These are phyloP conservation scores for Wickerhamiella australiensis DNA, from an alignment of 805 yeast genomes.

Conservation along the genomic window DNA sequence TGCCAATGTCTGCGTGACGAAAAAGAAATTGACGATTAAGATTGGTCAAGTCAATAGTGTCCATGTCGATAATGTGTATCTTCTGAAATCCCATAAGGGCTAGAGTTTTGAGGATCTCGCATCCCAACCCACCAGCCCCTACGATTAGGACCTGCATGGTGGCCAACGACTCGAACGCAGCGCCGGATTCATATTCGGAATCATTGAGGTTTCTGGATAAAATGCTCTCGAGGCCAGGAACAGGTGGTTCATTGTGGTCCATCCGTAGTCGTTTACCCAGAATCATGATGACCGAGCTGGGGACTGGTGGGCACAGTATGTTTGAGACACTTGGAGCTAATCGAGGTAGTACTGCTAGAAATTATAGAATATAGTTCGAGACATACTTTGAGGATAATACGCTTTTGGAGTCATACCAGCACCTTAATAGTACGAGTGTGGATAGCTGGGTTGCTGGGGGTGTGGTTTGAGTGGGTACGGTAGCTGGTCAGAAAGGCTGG, in stretches of 20 bases:
- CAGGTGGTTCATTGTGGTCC: neutral
- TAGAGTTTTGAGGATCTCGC: slow-evolving; percentile 63
- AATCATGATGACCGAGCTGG: slow-evolving; percentile 6
- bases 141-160: slow-evolving; percentile 28
- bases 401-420: no score
- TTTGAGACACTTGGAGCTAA: no score
- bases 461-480: no score
- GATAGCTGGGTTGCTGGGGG: no score
- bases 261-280: slow-evolving; percentile 5
- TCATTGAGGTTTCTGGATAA: slow-evolving; percentile 1
- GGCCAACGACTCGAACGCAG: slow-evolving; percentile 1
- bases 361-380: no score
- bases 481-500: no score
- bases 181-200: slow-evolving; percentile 2
- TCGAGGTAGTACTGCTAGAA: no score
- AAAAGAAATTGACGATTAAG: slow-evolving; percentile 67
- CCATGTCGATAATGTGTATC: slow-evolving; percentile 69
- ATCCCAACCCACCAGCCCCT: slow-evolving; percentile 80
- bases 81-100: slow-evolving; percentile 56
- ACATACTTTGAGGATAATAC: no score
- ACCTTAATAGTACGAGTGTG: no score
- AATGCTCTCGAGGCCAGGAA: slow-evolving; percentile 2
- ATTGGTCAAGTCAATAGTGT: slow-evolving; percentile 65
- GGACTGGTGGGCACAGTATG: no score
- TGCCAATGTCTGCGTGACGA: slow-evolving; percentile 48